phyloP scores from a whole-genome alignment of 768 basidiomycete genomes.

The Lentinula sp. region DNA sequence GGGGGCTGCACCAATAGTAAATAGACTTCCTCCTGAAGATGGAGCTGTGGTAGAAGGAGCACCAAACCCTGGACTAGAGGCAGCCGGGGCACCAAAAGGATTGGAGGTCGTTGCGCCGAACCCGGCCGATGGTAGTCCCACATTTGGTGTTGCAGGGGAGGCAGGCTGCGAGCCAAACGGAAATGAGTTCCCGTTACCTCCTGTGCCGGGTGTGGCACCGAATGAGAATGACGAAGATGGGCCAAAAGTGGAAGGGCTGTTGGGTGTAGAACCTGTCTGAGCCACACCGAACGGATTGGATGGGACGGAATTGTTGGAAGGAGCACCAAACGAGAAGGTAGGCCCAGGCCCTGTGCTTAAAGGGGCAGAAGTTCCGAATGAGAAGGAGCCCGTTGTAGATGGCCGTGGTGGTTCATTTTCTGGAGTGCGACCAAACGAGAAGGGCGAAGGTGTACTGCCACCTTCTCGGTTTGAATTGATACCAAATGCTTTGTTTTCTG shows the following conservation, averaged over 20 bases:
- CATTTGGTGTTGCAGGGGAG: constrained; percentile 42
- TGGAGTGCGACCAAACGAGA: constrained; percentile 32
- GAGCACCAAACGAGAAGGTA: constrained; percentile 38
- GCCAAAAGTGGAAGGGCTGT: constrained; percentile 53
- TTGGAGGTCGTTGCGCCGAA: constrained; percentile 34
- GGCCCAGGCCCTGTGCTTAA: constrained; percentile 31
- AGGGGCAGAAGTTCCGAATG: constrained; percentile 34
- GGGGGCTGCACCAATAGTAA: constrained; percentile 58
- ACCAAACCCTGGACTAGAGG: constrained; percentile 21
- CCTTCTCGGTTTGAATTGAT: constrained; percentile 11
- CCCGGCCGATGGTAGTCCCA: constrained; percentile 30
- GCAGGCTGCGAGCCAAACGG: constrained; percentile 53
- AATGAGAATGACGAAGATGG: constrained; percentile 38
- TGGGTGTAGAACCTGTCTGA: constrained; percentile 40
- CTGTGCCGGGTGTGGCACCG: constrained; percentile 29
- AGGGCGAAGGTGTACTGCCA: constrained; percentile 12
- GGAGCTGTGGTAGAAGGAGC: constrained; percentile 16
- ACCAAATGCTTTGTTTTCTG: constrained; percentile 9
- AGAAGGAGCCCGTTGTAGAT: constrained; percentile 36
- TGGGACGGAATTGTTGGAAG: constrained; percentile 21
- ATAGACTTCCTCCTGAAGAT: constrained; percentile 33
- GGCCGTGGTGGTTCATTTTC: constrained; percentile 31
- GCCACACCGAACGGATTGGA: constrained; percentile 37
- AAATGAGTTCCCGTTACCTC: constrained; percentile 29
- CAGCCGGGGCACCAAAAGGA: constrained; percentile 37